phyloP scores from a whole-genome alignment of 352 stramenopile genomes.

The Aphanomyces cochlioides region DNA sequence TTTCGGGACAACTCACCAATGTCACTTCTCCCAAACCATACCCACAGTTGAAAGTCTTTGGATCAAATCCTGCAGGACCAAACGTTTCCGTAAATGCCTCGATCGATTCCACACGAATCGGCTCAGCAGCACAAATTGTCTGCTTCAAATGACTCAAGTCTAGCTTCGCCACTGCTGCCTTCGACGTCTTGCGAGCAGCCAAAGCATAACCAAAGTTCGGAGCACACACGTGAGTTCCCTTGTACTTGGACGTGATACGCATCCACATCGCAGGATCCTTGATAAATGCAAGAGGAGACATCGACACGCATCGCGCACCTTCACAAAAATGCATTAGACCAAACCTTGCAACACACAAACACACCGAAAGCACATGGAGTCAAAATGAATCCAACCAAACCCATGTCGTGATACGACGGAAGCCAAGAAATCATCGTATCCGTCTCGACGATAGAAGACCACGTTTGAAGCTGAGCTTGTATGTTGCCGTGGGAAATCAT shows the following conservation, averaged over 20 bases:
- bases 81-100: constrained; percentile 35
- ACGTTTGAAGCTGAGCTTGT: background rate
- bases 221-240: background rate
- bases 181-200: background rate
- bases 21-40: background rate
- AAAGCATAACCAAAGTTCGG: constrained; percentile 6
- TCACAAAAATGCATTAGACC: too few species aligned
- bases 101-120: background rate
- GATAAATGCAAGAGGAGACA: background rate
- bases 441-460: background rate
- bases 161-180: background rate
- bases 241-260: background rate
- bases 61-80: constrained; percentile 33
- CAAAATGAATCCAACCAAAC: background rate
- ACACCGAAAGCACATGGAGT: background rate
- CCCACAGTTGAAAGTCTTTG: background rate
- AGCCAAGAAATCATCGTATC: constrained; percentile 11
- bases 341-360: background rate
- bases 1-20: background rate
- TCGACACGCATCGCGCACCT: background rate
- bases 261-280: constrained; percentile 5
- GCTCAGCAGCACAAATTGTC: background rate
- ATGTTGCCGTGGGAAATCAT: background rate
- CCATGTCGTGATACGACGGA: background rate
- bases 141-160: background rate